These are phyloP conservation scores for Schoenoplectus triqueter DNA, from an alignment of 202 grass and related monocot species.

Conservation along the genomic window DNA sequence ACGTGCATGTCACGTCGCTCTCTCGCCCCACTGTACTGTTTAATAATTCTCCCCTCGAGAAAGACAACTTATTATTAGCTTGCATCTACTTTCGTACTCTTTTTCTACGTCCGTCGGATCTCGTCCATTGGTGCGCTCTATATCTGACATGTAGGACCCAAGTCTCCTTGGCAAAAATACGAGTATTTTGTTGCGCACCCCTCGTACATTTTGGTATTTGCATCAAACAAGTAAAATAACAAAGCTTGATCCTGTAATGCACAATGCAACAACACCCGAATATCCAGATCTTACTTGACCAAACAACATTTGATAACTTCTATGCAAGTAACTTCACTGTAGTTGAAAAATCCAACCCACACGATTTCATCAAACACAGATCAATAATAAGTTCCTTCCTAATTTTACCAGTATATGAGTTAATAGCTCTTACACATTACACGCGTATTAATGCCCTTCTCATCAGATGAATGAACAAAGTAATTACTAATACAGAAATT, in stretches of 20 bases:
- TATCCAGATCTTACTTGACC: too few species aligned
- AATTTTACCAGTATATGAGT: too few species aligned
- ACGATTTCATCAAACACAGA: too few species aligned
- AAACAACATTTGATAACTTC: background rate
- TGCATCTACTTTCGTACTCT: background rate
- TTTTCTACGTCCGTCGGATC: background rate
- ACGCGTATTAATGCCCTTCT: too few species aligned
- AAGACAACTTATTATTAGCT: conserved; percentile 38
- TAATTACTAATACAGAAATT: background rate
- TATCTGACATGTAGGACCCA: background rate
- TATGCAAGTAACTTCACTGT: background rate
- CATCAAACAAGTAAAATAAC: background rate
- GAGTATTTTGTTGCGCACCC: background rate
- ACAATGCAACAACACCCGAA: too few species aligned
- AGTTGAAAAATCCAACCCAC: background rate
- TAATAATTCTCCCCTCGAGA: conserved; percentile 32
- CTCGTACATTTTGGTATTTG: background rate
- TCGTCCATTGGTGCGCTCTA: background rate
- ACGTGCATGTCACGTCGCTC: conserved; percentile 43
- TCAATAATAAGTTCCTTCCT: too few species aligned
- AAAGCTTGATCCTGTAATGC: background rate
- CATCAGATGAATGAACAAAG: too few species aligned
- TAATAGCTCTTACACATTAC: too few species aligned
- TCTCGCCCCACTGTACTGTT: conserved; percentile 27
- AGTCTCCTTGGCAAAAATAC: background rate